These are phyloP conservation scores for Tetrahymena borealis DNA, from an alignment of 73 alveolate genomes.

Conservation along the genomic window DNA sequence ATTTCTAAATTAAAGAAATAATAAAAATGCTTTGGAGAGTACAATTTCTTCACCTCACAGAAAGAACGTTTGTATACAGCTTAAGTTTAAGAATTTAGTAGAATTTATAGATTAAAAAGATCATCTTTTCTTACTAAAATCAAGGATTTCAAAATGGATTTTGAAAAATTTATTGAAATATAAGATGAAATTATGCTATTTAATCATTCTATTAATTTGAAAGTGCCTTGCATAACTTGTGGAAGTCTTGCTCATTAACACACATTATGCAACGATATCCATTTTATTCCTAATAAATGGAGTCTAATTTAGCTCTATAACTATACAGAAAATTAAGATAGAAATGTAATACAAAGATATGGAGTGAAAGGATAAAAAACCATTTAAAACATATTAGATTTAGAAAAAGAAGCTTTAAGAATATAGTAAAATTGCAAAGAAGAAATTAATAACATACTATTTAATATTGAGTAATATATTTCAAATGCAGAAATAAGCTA, in stretches of 20 bases:
- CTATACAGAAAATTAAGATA: neutral
- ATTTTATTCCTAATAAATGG: neutral
- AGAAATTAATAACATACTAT: too few species aligned
- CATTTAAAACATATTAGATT: neutral
- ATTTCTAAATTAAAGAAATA: neutral
- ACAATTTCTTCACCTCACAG: neutral
- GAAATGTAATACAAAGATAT: neutral
- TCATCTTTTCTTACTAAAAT: neutral
- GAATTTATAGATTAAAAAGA: neutral
- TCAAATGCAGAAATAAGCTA: too few species aligned
- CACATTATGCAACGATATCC: neutral
- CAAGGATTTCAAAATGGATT: neutral
- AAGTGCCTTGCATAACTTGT: neutral
- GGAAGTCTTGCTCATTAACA: neutral
- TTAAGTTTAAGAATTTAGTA: neutral
- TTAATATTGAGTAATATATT: too few species aligned
- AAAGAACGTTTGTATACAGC: neutral
- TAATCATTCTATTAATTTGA: neutral
- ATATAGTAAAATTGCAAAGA: neutral
- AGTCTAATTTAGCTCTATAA: neutral
- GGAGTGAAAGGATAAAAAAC: neutral
- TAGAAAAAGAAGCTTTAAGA: neutral
- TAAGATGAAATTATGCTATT: neutral
- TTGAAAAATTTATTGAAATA: neutral
- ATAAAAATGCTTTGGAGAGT: neutral